phyloP scores from a whole-genome alignment of 495 filamentous ascomycete species.

The Penicillium flavigenum region DNA sequence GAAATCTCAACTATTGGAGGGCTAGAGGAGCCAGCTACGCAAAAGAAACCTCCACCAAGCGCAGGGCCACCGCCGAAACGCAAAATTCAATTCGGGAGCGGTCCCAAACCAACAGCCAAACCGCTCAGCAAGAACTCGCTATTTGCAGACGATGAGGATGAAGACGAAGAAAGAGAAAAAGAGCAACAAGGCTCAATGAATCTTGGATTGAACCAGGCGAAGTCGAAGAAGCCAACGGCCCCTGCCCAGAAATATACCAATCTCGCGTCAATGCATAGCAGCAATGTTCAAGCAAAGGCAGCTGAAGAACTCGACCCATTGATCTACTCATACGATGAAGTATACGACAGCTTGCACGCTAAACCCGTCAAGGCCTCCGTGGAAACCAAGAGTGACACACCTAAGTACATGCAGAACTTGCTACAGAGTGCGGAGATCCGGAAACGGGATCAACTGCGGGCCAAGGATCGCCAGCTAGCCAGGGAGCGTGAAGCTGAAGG shows the following conservation, averaged over 20 bases:
- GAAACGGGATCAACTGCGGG: constrained; percentile 84
- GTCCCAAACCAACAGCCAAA: constrained; percentile 31
- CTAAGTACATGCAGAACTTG: constrained; percentile 81
- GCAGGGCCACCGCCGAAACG: constrained; percentile 37
- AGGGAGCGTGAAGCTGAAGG: constrained; percentile 90
- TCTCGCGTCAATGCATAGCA: constrained; percentile 51
- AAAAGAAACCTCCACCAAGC: constrained; percentile 16
- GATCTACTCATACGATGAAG: constrained; percentile 58
- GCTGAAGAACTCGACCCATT: constrained; percentile 51
- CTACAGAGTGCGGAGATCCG: constrained; percentile 79
- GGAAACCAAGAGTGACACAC: constrained; percentile 37
- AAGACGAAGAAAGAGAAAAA: constrained; percentile 30
- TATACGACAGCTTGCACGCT: constrained; percentile 52
- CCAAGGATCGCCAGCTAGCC: constrained; percentile 81
- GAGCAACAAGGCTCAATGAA: constrained; percentile 20
- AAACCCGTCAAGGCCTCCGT: constrained; percentile 35
- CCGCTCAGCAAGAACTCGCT: constrained; percentile 42
- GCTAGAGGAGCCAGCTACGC: constrained; percentile 25
- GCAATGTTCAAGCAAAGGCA: constrained; percentile 45
- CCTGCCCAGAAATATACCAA: constrained; percentile 42
- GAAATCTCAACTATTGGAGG: constrained; percentile 48
- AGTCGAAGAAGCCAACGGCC: constrained; percentile 15
- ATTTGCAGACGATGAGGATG: constrained; percentile 44
- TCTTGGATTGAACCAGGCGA: constrained; percentile 23
- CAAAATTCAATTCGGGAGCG: constrained; percentile 31